Base-by-base conservation (phyloP, 306 rosid genomes). In the Betula pendula region DNA sequence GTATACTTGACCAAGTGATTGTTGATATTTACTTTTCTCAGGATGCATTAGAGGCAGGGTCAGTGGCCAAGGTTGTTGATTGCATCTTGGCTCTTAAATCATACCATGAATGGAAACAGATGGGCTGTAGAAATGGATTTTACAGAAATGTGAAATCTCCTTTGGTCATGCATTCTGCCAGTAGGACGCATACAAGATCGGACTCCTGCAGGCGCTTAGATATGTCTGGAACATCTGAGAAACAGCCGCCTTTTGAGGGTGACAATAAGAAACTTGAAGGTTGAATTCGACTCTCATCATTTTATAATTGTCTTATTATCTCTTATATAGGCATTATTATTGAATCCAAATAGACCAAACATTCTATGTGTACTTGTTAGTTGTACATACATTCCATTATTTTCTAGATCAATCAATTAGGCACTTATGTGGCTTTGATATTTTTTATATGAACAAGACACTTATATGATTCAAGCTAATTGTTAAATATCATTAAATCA, bases 21-120 rank as follows among this genome's bases (percentile, higher is more conserved):
- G 11, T 62, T 74, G 78, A 66, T 53, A 29, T 15, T 15, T 49
- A 43, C 72, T 60, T 74, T 55, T 84, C 77, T 78, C 88, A 95
- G 99, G 97, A 92, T 74, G 70, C 89, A 43, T 71, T 90, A 25
- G 99, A 95, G 11, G 82, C 79, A 68, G 96, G 93, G 47, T 88
- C 98, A 1, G 90, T 77, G 53, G 85, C 82, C 45, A 95, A 87
- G 84, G 89, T 92, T 71, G 99, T 90, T 47, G 97, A 95, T 75
- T 95, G 99, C 77, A 81, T 95, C 77, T 87, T 95, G 81, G 83
- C 89, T 3, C 92, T 95, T 72, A 90, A 86, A 87, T 87, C 84
- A 59, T 87, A 84, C 84, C 86, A 89, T 58, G 97, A 90, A 87
- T 81, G 75, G 76, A 92, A 94, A 86, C 81, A 84, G 78, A 84